Percentiles rank a stretch among this genome's conserved stretches.
These are phyloP conservation scores for Erythrophleum ivorense DNA, from an alignment of 331 rosid genomes.

Conservation along the genomic window DNA sequence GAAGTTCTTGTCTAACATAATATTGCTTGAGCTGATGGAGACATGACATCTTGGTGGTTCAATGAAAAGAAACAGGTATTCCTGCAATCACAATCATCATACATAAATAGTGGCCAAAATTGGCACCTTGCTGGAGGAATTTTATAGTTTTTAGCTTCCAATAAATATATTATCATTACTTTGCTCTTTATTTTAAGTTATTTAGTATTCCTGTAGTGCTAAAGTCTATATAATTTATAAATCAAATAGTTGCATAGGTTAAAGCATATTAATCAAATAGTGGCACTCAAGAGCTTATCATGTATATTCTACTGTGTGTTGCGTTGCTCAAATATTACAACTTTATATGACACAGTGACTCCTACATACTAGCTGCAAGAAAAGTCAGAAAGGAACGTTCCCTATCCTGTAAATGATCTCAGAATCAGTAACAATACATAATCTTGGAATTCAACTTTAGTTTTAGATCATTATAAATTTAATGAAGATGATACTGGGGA, in stretches of 20 bases:
- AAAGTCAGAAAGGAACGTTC: neutral
- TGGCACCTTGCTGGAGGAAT: neutral
- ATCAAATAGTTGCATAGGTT: neutral
- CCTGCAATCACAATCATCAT: conserved; percentile 57
- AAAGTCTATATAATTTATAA: too few species aligned
- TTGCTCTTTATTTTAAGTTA: neutral
- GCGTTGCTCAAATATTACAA: neutral
- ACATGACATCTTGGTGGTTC: conserved; percentile 80
- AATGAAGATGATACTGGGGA: neutral
- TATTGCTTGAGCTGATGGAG: conserved; percentile 74
- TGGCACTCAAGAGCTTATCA: neutral
- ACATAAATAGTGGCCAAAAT: neutral
- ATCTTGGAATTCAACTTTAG: neutral
- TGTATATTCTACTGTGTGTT: neutral
- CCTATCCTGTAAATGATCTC: neutral
- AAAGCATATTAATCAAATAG: neutral
- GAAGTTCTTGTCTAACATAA: conserved; percentile 84
- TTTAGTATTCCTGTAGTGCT: neutral
- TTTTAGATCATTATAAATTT: neutral
- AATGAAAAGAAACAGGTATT: conserved; percentile 82
- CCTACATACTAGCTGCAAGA: neutral
- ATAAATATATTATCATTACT: neutral
- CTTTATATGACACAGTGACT: neutral
- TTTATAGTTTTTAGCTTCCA: neutral
- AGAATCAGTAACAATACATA: neutral